Conservation (phyloP, 2,329 filamentous ascomycete species). For the Myriangium duriaei region DNA sequence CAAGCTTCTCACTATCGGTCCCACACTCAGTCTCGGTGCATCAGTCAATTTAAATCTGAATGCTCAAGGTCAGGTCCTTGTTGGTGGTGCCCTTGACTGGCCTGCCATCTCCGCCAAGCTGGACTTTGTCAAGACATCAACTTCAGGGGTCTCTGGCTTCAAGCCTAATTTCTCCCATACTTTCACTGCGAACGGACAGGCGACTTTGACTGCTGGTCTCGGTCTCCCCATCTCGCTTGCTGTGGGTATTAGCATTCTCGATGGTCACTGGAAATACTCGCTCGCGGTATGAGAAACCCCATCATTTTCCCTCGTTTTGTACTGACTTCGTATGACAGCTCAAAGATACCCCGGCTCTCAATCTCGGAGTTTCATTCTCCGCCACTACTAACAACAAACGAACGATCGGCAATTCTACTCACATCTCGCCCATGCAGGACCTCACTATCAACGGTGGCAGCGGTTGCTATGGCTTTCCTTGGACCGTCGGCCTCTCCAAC, state of each 20-base stretch:
- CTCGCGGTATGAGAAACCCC: slow-evolving; percentile 6
- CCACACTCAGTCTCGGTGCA: slow-evolving; percentile 9
- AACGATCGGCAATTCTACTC: no score
- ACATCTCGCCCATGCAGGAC: no score
- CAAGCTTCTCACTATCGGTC: slow-evolving; percentile 9
- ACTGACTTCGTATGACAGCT: no score
- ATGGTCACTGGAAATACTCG: slow-evolving; percentile 9
- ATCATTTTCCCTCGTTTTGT: no score
- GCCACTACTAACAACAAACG: no score
- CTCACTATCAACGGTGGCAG: slow-evolving; percentile 8
- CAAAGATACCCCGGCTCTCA: slow-evolving; percentile 11
- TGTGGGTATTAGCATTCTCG: slow-evolving; percentile 10
- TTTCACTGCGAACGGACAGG: slow-evolving; percentile 11
- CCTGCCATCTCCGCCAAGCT: slow-evolving; percentile 10
- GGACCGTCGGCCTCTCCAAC: slow-evolving; percentile 10
- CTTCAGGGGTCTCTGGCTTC: slow-evolving; percentile 9
- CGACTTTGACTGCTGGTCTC: slow-evolving; percentile 8
- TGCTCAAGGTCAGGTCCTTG: slow-evolving; percentile 10
- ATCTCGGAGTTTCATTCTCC: slow-evolving; percentile 6
- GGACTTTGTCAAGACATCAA: slow-evolving; percentile 9
- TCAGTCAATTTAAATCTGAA: slow-evolving; percentile 8
- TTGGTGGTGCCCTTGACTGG: slow-evolving; percentile 10
- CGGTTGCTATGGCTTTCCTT: slow-evolving; percentile 12
- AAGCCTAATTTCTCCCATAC: slow-evolving; percentile 10
- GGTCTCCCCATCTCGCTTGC: slow-evolving; percentile 9